Evolutionary conservation across 176 grass and related monocot species (phyloP).

Genomic region (Oryza longistaminata): DNA sequence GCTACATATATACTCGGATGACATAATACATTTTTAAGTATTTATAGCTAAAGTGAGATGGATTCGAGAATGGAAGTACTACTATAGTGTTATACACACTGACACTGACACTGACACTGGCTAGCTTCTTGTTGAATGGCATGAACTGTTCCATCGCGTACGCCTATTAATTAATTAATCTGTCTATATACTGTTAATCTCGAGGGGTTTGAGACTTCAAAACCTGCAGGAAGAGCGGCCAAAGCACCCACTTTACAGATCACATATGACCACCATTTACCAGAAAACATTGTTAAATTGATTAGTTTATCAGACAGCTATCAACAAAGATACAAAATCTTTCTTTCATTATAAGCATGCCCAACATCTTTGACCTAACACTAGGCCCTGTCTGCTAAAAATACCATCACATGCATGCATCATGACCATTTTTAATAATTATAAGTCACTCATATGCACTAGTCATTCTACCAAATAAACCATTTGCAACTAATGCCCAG

Average conservation of each 20-base stretch:
- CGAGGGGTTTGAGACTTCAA: neutral
- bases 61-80: neutral
- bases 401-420: neutral
- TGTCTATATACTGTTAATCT: neutral
- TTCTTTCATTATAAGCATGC: conserved; percentile 28
- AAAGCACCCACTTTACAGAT: neutral
- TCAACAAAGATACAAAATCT: neutral
- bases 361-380: conserved; percentile 27
- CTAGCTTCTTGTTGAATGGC: neutral
- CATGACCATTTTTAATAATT: neutral
- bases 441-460: neutral
- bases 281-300: neutral
- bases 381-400: conserved; percentile 12
- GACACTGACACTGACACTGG: too few relatives aligned
- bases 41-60: too few relatives aligned
- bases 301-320: neutral
- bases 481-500: neutral
- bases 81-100: neutral
- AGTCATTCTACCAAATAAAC: neutral
- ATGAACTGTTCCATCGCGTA: neutral
- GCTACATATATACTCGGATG: too few relatives aligned
- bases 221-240: too few relatives aligned
- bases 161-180: neutral
- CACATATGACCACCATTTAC: neutral
- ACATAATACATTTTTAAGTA: too few relatives aligned